Base-by-base conservation (phyloP, 768 basidiomycete genomes). In the Tephrocybe sp. region DNA sequence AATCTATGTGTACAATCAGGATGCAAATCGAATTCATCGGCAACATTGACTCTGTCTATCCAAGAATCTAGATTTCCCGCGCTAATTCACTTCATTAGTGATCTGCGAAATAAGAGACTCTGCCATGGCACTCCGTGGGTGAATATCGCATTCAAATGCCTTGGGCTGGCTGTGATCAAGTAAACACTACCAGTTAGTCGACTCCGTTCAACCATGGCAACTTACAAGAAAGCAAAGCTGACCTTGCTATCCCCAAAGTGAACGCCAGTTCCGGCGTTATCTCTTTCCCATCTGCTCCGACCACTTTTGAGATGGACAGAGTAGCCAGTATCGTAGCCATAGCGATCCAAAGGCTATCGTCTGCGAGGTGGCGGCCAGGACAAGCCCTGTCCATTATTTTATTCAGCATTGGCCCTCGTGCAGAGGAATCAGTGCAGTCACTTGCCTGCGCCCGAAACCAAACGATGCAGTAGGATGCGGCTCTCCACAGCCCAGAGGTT, bases 301-400 rank as follows among this genome's bases (percentile, higher is more conserved):
- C 34, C 1, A 61, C 58, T 50, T 63, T 65, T 3, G 46, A 45
- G n/a, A 73, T 62, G n/a, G 59, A 55, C 48, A 69, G 64, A 1
- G 62, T 54, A 2, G 69, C 57, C 25, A 71, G 53, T 6, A 72
- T 51, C n/a, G 59, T 62, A 1, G 64, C 58, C 17, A 60, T 51
- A 2, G 52, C 50, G 14, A 62, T 53, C 58, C 58, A 59, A 2
- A 59, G 43, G n/a, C 59, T 48, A 55, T 56, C n/a, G 51, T 59
- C 45, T 64, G 60, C 63, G 43, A 73, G 17, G 67, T 51, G 44
- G 38, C 62, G 32, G 37, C 58, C 41, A 58, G 71, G 53, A 69
- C 65, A 53, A 50, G 57, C 45, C 58, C 63, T 42, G 61, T 45
- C 10, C n/a, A n/a, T n/a, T n/a, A n/a, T n/a, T n/a, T n/a, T n/a